Evolutionary conservation across 2,329 filamentous ascomycete species (phyloP).

Genomic region (Nakataea oryzae): DNA sequence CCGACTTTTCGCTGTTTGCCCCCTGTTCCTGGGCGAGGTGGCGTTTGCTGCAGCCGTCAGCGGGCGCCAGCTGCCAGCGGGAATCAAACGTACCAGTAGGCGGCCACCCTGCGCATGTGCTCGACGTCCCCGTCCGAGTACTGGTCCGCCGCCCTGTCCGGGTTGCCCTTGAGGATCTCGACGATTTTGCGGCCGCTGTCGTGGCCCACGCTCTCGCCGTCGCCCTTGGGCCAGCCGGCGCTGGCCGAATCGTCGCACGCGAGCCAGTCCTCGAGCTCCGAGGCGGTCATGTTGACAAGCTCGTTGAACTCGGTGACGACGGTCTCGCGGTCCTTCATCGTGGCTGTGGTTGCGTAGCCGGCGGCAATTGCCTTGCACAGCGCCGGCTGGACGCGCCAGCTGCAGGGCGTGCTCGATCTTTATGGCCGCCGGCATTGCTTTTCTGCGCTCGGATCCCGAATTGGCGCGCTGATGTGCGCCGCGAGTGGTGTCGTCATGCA

Average conservation of each 20-base stretch:
- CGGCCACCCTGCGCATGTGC: constrained; percentile 53
- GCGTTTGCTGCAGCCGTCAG: constrained; percentile 33
- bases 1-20: constrained; percentile 19
- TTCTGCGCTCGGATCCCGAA: no score
- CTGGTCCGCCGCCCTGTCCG: constrained; percentile 40
- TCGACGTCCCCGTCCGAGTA: constrained; percentile 45
- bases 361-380: no score
- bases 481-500: neutral
- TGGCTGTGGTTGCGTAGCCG: neutral
- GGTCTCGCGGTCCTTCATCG: constrained; percentile 1
- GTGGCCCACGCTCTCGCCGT: constrained; percentile 53
- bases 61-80: neutral
- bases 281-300: constrained; percentile 54
- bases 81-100: constrained; percentile 36
- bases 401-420: neutral
- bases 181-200: constrained; percentile 51
- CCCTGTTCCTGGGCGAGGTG: constrained; percentile 55
- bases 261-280: constrained; percentile 52
- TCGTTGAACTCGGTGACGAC: constrained; percentile 45
- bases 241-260: constrained; percentile 44
- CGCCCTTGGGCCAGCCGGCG: constrained; percentile 50
- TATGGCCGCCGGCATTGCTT: neutral
- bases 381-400: neutral
- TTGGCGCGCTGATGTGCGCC: neutral
- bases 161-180: constrained; percentile 51